Percentiles rank a stretch among this genome's conserved stretches.
Conservation (phyloP, 768 basidiomycete species). For the Trametopsis cervina region DNA sequence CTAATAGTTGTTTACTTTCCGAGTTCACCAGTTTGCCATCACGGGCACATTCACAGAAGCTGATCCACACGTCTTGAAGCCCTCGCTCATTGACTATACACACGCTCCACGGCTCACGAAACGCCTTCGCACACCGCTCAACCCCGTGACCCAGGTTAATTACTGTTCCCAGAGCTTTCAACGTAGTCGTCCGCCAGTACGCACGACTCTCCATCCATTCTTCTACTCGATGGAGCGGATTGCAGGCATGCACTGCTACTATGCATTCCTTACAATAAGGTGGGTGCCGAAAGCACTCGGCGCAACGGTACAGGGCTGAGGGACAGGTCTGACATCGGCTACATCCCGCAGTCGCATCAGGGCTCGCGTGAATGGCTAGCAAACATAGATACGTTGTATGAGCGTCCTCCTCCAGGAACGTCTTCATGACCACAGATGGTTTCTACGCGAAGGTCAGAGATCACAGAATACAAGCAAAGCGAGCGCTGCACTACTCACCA, state of each 20-base stretch:
- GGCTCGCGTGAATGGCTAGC: neutral
- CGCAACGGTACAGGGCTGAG: neutral
- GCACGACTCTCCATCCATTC: neutral
- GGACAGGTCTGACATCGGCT: neutral
- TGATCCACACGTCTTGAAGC: neutral
- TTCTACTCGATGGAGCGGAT: neutral
- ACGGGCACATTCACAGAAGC: slow-evolving; percentile 2
- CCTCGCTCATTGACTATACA: slow-evolving; percentile 2
- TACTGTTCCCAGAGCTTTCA: neutral
- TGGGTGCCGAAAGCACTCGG: neutral
- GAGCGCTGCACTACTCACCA: too few species aligned
- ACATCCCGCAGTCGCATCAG: neutral
- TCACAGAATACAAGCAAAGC: neutral
- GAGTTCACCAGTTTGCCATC: neutral
- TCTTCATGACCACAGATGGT: slow-evolving; percentile 1
- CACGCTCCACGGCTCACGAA: neutral
- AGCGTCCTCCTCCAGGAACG: neutral
- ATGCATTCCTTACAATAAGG: neutral
- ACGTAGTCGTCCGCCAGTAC: neutral
- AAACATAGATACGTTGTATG: neutral
- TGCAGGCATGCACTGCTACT: neutral
- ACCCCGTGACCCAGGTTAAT: neutral
- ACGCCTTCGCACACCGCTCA: neutral
- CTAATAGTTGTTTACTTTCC: neutral
- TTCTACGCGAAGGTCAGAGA: too few species aligned